Base-by-base conservation (phyloP, 208 protist species). In the Acanthamoeba sp. region DNA sequence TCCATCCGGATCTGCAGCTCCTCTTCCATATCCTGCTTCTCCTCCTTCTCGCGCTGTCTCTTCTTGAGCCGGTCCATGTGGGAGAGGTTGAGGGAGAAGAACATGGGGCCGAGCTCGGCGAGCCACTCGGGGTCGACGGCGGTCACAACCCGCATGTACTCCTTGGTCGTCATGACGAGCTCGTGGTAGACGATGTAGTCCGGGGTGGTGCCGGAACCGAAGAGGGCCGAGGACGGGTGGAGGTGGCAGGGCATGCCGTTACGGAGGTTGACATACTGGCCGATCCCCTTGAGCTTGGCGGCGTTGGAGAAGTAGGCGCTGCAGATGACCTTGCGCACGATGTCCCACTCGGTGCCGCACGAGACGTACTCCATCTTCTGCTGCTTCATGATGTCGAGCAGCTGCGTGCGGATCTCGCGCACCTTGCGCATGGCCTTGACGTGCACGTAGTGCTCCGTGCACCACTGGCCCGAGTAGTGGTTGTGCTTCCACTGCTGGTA, bases 271-370 rank as follows among this genome's bases (percentile, higher is more conserved):
- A 89, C 89, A 98, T 84, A 99, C 9, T 97, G 98, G 66, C 98
- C 97, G 73, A 97, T 92, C 14, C 96, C 97, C 89, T 99, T 97
- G 78, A 97, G 96, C 52, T 97, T 94, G 0, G 99, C 99, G 1
- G 98, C 99, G 96, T 99, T 97, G 73, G 98, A 98, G 97, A 99
- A 99, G 97, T 99, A 99, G 22, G 99, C 99, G 14, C 98, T 98
- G 16, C 97, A 97, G 95, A 99, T 98, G 32, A 99, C 99, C 48
- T 98, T 98, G 48, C 99, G 98, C 57, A 99, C 97, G 69, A 96
- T 96, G 36, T 96, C 98, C 80, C 98, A 98, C 91, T 99, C 98
- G 93, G 98, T 98, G 36, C 99, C 99, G 90, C 98, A 98, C 20
- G 98, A 98, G 0, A 97, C 22, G 2, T 99, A 87, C 45, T 96